Percentiles rank a stretch among this genome's conserved stretches.
phyloP scores from a whole-genome alignment of 345 rosid species.

The Gossypium herbaceum region DNA sequence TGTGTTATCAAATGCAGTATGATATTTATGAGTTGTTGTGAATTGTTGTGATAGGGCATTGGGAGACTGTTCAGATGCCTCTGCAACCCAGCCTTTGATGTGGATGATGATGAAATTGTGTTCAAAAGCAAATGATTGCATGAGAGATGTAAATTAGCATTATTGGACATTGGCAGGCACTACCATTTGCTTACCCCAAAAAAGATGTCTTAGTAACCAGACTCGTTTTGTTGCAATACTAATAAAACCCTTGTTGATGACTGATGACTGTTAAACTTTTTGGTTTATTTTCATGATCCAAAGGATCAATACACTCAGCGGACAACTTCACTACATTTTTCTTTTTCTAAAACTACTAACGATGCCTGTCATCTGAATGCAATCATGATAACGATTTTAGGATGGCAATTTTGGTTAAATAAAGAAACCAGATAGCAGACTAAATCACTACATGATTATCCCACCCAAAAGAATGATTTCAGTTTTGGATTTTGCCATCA shows the following conservation, averaged over 20 bases:
- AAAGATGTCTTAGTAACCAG: too few species aligned
- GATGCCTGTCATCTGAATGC: background rate
- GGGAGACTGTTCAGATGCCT: slow-evolving; percentile 97
- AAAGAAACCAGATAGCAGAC: too few species aligned
- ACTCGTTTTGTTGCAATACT: too few species aligned
- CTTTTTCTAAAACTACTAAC: background rate
- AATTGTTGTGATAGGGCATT: slow-evolving; percentile 54
- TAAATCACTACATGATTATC: too few species aligned
- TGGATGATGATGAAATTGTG: slow-evolving; percentile 87
- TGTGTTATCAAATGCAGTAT: background rate
- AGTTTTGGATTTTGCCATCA: too few species aligned
- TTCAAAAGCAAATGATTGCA: slow-evolving; percentile 66
- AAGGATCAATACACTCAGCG: background rate
- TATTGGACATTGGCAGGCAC: background rate
- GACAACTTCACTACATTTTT: background rate
- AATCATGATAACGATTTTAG: background rate
- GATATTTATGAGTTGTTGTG: background rate
- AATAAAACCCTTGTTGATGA: too few species aligned
- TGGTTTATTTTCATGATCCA: too few species aligned
- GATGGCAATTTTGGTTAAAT: too few species aligned
- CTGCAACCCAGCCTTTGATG: slow-evolving; percentile 91
- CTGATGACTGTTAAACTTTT: too few species aligned
- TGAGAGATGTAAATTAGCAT: background rate
- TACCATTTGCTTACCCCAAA: too few species aligned
- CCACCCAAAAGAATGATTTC: too few species aligned